phyloP scores from a whole-genome alignment of 2,329 filamentous ascomycete species.

The Colletotrichum liaoningense region DNA sequence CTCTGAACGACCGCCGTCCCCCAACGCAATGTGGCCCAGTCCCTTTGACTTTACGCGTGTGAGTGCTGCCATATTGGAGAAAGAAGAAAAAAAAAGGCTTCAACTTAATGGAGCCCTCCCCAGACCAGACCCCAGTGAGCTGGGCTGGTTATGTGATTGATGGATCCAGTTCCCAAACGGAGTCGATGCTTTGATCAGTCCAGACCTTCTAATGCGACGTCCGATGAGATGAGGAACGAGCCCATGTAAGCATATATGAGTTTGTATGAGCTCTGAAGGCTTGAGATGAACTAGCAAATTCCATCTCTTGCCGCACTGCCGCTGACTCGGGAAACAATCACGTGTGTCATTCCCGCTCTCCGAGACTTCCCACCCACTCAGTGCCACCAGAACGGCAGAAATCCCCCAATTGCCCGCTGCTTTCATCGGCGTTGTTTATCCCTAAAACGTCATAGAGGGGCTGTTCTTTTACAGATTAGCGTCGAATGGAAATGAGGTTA shows the following conservation, averaged over 20 bases:
- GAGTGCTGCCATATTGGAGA: constrained; percentile 42
- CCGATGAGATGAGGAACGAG: not conserved
- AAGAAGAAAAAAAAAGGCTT: not conserved
- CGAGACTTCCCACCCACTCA: not conserved
- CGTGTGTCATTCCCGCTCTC: constrained; percentile 2
- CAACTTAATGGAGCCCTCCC: not conserved
- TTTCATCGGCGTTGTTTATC: not conserved
- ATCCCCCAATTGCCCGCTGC: not conserved
- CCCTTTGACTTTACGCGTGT: constrained; percentile 43
- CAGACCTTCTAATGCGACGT: not conserved
- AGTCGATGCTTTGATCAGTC: not conserved
- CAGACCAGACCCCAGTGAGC: constrained; percentile 8
- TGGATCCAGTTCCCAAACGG: too few species aligned
- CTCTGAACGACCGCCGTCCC: constrained; percentile 37
- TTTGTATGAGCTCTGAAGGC: not conserved
- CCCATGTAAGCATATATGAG: not conserved
- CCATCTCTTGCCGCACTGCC: too few species aligned
- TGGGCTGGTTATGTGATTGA: not conserved
- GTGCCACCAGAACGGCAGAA: too few species aligned
- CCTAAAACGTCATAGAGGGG: constrained; percentile 22
- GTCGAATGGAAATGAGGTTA: not conserved
- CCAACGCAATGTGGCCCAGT: constrained; percentile 41
- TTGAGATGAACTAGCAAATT: not conserved
- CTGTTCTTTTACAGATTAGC: not conserved
- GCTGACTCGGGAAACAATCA: constrained; percentile 21